Conservation (phyloP, 2,329 filamentous ascomycete genomes). For the Cyphellophora attinorum region DNA sequence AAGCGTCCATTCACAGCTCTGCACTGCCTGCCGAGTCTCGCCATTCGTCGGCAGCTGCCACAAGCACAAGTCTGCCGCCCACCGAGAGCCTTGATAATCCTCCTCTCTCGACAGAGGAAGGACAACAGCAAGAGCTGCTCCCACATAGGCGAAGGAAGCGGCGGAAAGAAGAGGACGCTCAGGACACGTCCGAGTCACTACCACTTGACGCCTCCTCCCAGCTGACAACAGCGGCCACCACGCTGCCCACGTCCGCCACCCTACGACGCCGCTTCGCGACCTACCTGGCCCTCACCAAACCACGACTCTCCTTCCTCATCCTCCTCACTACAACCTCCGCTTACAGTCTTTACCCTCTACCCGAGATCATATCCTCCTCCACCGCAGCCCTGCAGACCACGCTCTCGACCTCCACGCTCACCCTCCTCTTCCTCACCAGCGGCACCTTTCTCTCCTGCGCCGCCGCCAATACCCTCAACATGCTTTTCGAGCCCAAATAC, state of each 20-base stretch:
- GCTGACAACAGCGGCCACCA: conserved; percentile 47
- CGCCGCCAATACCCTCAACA: conserved; percentile 89
- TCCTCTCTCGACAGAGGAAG: background rate
- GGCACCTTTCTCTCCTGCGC: conserved; percentile 85
- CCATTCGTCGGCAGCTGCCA: too few species aligned
- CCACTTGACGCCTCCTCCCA: conserved; percentile 54
- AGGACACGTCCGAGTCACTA: conserved; percentile 24
- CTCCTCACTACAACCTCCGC: conserved; percentile 83
- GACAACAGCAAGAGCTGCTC: conserved; percentile 5
- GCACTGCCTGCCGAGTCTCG: too few species aligned
- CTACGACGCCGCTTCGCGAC: conserved; percentile 62
- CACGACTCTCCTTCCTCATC: conserved; percentile 81
- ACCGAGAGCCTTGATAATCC: too few species aligned
- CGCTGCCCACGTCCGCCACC: conserved; percentile 44
- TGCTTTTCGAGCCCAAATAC: conserved; percentile 86
- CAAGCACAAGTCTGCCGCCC: too few species aligned
- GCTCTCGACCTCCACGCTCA: conserved; percentile 66
- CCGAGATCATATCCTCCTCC: conserved; percentile 64
- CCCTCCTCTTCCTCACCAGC: conserved; percentile 80
- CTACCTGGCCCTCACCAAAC: conserved; percentile 88
- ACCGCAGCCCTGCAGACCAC: conserved; percentile 76
- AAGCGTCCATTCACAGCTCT: too few species aligned
- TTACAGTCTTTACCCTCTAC: conserved; percentile 88
- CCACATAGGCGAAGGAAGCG: conserved; percentile 16
- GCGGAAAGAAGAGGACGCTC: conserved; percentile 8